These are phyloP conservation scores for Chalaropsis thielavioides DNA, from an alignment of 2,329 filamentous ascomycete species.

Conservation along the genomic window DNA sequence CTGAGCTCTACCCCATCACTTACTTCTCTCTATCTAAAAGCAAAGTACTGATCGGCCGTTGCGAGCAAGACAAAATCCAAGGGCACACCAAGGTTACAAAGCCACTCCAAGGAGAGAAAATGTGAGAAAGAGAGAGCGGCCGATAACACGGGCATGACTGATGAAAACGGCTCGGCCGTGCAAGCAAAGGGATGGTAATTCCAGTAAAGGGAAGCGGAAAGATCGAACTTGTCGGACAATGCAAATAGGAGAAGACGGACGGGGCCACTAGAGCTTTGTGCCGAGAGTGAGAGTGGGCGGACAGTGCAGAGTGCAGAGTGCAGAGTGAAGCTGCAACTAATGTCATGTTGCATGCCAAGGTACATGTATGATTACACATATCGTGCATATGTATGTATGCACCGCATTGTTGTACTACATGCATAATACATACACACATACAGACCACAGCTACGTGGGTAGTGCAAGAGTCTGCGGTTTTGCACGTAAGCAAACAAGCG, in stretches of 20 bases:
- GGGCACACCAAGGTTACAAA: neutral
- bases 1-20: neutral
- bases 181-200: neutral
- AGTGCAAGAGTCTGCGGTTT: neutral
- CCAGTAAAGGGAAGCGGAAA: neutral
- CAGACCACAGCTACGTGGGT: neutral
- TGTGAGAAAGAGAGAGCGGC: neutral
- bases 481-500: neutral
- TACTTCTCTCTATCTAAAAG: neutral
- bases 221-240: neutral
- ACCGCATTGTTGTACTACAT: neutral
- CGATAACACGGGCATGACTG: no score
- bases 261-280: neutral
- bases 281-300: neutral
- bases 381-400: neutral
- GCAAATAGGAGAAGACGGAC: neutral
- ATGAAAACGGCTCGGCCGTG: neutral
- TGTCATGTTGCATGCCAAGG: no score
- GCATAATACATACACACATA: neutral
- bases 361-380: neutral
- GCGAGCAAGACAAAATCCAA: neutral
- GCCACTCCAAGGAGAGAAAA: neutral
- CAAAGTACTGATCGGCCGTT: neutral
- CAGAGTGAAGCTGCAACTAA: neutral
- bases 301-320: neutral